These are phyloP conservation scores for Ciborinia camelliae DNA, from an alignment of 2,329 filamentous ascomycete genomes.

Conservation along the genomic window DNA sequence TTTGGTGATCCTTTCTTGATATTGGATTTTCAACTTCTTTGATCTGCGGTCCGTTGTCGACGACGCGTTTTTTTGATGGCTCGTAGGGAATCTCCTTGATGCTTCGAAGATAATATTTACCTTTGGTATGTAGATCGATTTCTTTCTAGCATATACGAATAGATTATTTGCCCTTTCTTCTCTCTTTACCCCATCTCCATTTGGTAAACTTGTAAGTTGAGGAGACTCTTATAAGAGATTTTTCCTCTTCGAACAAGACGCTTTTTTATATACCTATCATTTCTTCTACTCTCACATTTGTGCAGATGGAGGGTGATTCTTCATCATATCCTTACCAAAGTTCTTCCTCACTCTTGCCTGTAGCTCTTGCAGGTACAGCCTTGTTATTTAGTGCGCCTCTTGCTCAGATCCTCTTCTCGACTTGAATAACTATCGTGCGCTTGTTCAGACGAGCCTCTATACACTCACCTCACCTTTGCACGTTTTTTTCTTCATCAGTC, in stretches of 20 bases:
- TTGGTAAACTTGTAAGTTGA: background rate
- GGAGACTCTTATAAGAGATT: background rate
- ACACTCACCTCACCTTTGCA: too few species aligned
- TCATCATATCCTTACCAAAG: background rate
- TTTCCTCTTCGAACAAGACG: background rate
- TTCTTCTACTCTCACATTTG: background rate
- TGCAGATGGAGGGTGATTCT: background rate
- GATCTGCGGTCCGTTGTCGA: too few species aligned
- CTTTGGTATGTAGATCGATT: background rate
- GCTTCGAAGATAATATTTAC: background rate
- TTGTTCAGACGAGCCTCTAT: background rate
- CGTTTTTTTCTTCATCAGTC: background rate
- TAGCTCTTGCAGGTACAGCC: background rate
- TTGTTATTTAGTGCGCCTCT: background rate
- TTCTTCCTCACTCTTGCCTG: background rate
- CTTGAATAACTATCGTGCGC: background rate
- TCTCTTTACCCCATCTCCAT: background rate
- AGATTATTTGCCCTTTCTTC: background rate
- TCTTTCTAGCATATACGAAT: background rate
- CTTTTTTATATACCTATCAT: background rate
- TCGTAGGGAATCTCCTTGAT: background rate
- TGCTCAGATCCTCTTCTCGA: background rate
- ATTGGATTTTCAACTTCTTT: background rate
- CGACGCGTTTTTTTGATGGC: background rate
- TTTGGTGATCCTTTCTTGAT: background rate